These are phyloP conservation scores for Lathyrus sativus DNA, from an alignment of 306 rosid species.

Conservation along the genomic window DNA sequence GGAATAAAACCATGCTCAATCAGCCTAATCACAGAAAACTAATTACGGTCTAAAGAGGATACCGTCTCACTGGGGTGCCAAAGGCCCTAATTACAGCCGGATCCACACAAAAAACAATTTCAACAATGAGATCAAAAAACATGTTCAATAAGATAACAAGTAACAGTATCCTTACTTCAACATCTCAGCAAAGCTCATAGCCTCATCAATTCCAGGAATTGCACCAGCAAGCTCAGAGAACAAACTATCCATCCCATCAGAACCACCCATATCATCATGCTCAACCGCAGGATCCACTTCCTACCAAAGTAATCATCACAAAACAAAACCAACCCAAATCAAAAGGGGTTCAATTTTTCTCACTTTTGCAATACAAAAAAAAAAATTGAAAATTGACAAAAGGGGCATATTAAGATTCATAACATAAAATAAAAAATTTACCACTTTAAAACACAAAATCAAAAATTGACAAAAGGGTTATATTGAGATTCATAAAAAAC, in stretches of 20 bases:
- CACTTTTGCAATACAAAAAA: neutral
- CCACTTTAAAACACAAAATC: neutral
- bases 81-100: no score
- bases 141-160: conserved; percentile 8
- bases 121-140: neutral
- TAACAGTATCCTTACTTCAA: conserved; percentile 61
- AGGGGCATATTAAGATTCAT: conserved; percentile 11
- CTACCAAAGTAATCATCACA: conserved; percentile 43
- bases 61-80: no score
- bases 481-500: conserved; percentile 23
- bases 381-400: neutral
- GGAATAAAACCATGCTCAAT: no score
- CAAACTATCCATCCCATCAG: conserved; percentile 85
- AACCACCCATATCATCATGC: conserved; percentile 56
- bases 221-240: conserved; percentile 88
- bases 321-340: neutral
- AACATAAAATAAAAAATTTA: neutral
- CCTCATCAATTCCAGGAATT: conserved; percentile 99
- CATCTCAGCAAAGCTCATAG: conserved; percentile 99
- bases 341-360: conserved; percentile 27
- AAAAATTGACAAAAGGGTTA: neutral
- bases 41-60: no score
- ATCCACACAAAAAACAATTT: conserved; percentile 11
- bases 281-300: conserved; percentile 98
- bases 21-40: no score